Evolutionary conservation across 148 eudicot species (phyloP).

Genomic region (Pharnaceum exiguum): DNA sequence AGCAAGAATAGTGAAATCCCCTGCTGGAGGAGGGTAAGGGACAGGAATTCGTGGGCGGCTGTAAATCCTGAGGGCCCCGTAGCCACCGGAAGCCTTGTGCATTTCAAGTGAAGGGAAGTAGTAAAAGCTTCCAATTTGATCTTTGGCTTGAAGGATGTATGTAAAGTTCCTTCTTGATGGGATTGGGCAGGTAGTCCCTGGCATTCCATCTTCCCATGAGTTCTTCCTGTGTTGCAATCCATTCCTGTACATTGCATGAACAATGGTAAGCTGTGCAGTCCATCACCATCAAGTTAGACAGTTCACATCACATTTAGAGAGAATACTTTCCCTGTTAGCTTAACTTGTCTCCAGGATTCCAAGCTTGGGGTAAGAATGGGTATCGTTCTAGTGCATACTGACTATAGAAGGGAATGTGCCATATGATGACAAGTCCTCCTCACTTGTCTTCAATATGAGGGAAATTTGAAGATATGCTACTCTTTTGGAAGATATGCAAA

Average conservation of each 20-base stretch:
- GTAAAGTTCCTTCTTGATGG: conserved; percentile 76
- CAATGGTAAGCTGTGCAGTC: no score
- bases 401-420: no score
- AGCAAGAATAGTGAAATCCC: conserved; percentile 71
- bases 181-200: conserved; percentile 88
- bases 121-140: conserved; percentile 87
- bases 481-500: no score
- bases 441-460: no score
- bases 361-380: no score
- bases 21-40: conserved; percentile 80
- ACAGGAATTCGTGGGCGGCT: conserved; percentile 91
- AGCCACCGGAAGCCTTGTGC: conserved; percentile 91
- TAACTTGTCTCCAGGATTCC: no score
- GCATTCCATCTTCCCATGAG: conserved; percentile 88
- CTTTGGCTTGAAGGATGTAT: conserved; percentile 89
- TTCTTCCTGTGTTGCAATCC: conserved; percentile 86
- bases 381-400: no score
- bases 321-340: no score
- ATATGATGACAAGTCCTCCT: no score
- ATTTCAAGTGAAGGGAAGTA: conserved; percentile 82
- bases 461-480: no score
- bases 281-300: no score
- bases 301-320: no score
- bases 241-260: conserved; percentile 68
- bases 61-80: conserved; percentile 58